phyloP scores from a whole-genome alignment of 805 yeast genomes.

The Danielia oregonensis region DNA sequence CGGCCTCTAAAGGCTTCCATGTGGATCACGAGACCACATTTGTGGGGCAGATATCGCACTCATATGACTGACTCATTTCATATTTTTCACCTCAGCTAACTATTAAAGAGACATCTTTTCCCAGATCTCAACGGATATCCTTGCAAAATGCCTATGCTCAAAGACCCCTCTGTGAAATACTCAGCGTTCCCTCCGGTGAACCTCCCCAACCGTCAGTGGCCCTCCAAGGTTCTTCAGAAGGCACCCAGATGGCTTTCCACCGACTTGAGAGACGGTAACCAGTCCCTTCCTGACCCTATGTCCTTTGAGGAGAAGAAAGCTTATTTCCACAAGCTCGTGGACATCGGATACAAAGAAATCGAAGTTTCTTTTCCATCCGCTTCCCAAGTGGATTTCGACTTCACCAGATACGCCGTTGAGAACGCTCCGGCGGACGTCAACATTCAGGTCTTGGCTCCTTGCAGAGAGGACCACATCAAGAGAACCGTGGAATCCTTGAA shows the following conservation, averaged over 20 bases:
- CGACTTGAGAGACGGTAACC: conserved; percentile 81
- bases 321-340: conserved; percentile 64
- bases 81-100: too few relatives aligned
- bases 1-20: too few relatives aligned
- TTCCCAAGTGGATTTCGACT: conserved; percentile 75
- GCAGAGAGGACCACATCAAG: conserved; percentile 67
- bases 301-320: conserved; percentile 70
- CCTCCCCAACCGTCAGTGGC: conserved; percentile 70
- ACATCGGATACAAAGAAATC: conserved; percentile 76
- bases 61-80: too few relatives aligned
- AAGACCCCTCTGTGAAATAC: conserved; percentile 64
- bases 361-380: conserved; percentile 84
- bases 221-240: conserved; percentile 49
- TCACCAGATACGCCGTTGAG: conserved; percentile 70
- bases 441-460: conserved; percentile 73
- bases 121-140: not conserved
- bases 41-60: too few relatives aligned
- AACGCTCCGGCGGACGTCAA: conserved; percentile 73
- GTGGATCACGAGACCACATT: too few relatives aligned
- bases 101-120: too few relatives aligned
- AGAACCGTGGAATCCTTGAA: conserved; percentile 68
- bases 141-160: conserved; percentile 26
- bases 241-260: conserved; percentile 84
- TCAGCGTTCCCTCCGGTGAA: conserved; percentile 51
- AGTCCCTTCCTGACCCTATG: conserved; percentile 85